A percentile compares a stretch with the other conserved stretches of the same genome.
phyloP scores from a whole-genome alignment of 257 asterid species.

The Lantana camara region DNA sequence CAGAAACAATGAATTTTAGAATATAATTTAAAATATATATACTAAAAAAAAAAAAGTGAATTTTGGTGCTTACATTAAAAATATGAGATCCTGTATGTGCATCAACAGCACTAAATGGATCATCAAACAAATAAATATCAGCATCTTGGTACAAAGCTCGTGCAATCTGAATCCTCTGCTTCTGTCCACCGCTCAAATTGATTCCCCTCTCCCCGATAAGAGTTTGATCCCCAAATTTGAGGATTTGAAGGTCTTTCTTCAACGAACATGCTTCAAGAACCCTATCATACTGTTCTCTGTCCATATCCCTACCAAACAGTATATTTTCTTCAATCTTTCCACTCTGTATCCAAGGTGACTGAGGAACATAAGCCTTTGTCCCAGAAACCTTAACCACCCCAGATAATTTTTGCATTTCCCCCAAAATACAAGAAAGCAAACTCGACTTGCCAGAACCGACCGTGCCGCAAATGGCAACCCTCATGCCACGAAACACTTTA shows the following conservation, averaged over 20 bases:
- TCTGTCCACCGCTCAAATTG: slow-evolving; percentile 92
- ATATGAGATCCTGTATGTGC: slow-evolving; percentile 90
- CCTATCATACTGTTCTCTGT: slow-evolving; percentile 52
- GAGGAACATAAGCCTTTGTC: slow-evolving; percentile 77
- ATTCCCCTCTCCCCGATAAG: slow-evolving; percentile 92
- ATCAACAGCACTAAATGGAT: slow-evolving; percentile 95
- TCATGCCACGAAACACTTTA: slow-evolving; percentile 62
- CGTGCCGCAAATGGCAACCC: slow-evolving; percentile 90
- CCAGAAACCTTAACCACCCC: slow-evolving; percentile 62
- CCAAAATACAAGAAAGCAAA: slow-evolving; percentile 72
- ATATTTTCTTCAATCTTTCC: slow-evolving; percentile 87
- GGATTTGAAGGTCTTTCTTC: slow-evolving; percentile 78
- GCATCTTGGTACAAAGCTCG: slow-evolving; percentile 87
- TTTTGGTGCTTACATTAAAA: slow-evolving; percentile 64
- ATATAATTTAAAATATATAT: neutral
- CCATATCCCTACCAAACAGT: slow-evolving; percentile 82
- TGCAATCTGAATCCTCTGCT: slow-evolving; percentile 90
- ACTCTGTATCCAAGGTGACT: slow-evolving; percentile 91
- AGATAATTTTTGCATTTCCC: slow-evolving; percentile 78
- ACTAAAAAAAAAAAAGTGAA: slow-evolving; percentile 1
- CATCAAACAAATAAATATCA: slow-evolving; percentile 80
- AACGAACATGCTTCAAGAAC: slow-evolving; percentile 78
- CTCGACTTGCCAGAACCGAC: slow-evolving; percentile 97
- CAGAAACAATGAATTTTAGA: slow-evolving; percentile 14
- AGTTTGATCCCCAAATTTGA: slow-evolving; percentile 82